phyloP scores from a whole-genome alignment of 345 rosid genomes.

The Dipteronia sinensis region DNA sequence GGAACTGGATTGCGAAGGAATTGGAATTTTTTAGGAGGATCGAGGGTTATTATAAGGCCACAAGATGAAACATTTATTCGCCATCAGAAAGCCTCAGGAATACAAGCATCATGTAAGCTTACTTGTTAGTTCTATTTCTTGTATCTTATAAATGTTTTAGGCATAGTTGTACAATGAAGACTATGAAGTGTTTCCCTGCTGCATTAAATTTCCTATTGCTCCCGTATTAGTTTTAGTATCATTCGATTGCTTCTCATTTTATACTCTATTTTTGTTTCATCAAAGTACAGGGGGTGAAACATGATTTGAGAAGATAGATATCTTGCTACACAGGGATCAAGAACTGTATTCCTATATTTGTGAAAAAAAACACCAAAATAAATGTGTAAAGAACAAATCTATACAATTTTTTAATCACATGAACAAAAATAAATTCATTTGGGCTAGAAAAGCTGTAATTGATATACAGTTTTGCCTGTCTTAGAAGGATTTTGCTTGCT shows the following conservation, averaged over 20 bases:
- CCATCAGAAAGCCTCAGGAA: slow-evolving; percentile 34
- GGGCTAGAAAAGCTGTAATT: no score
- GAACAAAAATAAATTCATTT: no score
- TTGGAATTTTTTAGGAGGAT: slow-evolving; percentile 70
- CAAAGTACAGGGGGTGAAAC: neutral
- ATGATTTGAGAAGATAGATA: neutral
- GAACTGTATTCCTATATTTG: neutral
- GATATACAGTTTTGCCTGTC: neutral
- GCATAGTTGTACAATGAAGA: neutral
- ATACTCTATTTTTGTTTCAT: neutral
- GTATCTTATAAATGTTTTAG: neutral
- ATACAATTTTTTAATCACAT: no score
- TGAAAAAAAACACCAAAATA: neutral
- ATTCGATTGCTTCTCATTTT: neutral
- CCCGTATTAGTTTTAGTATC: neutral
- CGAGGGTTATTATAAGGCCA: slow-evolving; percentile 41
- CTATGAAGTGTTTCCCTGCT: neutral
- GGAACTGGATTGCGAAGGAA: slow-evolving; percentile 27
- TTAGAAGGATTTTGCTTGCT: neutral
- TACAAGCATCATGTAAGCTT: slow-evolving; percentile 77
- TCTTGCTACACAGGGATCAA: neutral
- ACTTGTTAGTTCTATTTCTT: neutral
- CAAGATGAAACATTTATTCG: slow-evolving; percentile 21
- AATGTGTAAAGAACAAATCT: neutral
- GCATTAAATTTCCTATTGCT: neutral